Evolutionary conservation across 495 filamentous ascomycete species (phyloP), one percentile per base, ranked within the genome.

Genomic region (Xylaria scruposa): DNA sequence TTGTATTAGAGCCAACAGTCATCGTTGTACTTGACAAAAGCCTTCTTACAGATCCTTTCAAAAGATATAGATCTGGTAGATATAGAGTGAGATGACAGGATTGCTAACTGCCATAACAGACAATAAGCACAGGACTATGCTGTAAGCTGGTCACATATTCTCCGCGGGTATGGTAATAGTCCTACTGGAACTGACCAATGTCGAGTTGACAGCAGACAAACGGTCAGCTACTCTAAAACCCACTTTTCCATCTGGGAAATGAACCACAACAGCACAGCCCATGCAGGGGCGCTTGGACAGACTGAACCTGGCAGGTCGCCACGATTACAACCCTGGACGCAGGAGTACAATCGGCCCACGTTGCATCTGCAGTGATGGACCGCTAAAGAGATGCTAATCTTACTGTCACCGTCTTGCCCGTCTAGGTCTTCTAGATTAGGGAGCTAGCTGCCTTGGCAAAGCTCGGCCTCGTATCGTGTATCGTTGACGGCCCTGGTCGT

Each of bases 191-290:
- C 17, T 67, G 64, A 40, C 63, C 63, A 66, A 66, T 66, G 46
- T 12, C 29, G 7, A 47, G 44, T 38, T 29, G 44, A 26, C 24
- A 66, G 63, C 40, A 36, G 9, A 66, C 17, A 66, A 38, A 44
- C 42, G 59, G 59, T 62, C 42, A 21, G 60, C 60, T 44, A 63
- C n/a, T 44, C 8, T 40, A 0, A 38, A 42, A n/a, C 38, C 59
- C 59, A 42, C 59, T 26, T 38, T 60, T 60, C 17, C 36, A 62
- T 36, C 29, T 53, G 49, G 47, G 64, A 67, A 67, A 67, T 67
- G 64, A 67, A 51, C 65, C 33, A 56, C 33, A 44, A 44, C 65
- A 44, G n/a, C 65, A 67, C 65, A 67, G 65, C 65, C 65, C 49
- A 67, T 56, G 65, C 65, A 67, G 49, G 64, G 65, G 65, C 56